Evolutionary conservation across 2,329 filamentous ascomycete genomes (phyloP), one percentile per base, ranked within the genome.

Genomic region (Proliferodiscus dingleyae): DNA sequence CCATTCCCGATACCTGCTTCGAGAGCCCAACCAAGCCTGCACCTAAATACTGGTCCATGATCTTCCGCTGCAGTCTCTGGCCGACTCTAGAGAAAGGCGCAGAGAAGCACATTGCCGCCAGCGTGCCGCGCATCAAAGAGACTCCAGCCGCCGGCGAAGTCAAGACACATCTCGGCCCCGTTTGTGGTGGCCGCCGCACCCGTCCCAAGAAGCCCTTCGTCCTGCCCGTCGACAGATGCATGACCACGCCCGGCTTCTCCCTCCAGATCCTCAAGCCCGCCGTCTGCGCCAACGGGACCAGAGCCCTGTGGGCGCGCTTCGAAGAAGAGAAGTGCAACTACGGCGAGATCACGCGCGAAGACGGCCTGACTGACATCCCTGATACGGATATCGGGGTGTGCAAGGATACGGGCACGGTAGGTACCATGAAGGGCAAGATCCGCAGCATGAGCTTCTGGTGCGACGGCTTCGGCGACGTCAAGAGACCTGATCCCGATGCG

Each of bases 381-480:
- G 47, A 52, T n/a, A 38, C 42, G 3, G 52, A 54, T 22, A 29
- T 50, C 15, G 47, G 38, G n/a, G 10, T 30, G n/a, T 52, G 50
- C 32, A 33, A 40, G 7, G 37, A 16, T 18, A 13, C 41, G 5
- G 13, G 10, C 3, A 21, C 30, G 3, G 9, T n/a, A 5, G 11
- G 13, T 3, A 34, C 7, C 6, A 28, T 9, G 30, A 19, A 9
- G 15, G 18, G 9, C 11, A 48, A 47, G 23, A 40, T 48, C 7
- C 39, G 42, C 4, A 52, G 49, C 29, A 46, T 52, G 34, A 37
- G 30, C 2, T 52, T 54, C 43, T 54, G 49, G 49, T 54, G 51
- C 23, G 49, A 50, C 11, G 50, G 47, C 23, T 45, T 50, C 22
- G 44, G 41, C 5, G 34, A 47, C 28, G 43, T 45, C 13, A 43